Evolutionary conservation across 2,329 filamentous ascomycete genomes (phyloP).

Genomic region (Alternaria triticina): DNA sequence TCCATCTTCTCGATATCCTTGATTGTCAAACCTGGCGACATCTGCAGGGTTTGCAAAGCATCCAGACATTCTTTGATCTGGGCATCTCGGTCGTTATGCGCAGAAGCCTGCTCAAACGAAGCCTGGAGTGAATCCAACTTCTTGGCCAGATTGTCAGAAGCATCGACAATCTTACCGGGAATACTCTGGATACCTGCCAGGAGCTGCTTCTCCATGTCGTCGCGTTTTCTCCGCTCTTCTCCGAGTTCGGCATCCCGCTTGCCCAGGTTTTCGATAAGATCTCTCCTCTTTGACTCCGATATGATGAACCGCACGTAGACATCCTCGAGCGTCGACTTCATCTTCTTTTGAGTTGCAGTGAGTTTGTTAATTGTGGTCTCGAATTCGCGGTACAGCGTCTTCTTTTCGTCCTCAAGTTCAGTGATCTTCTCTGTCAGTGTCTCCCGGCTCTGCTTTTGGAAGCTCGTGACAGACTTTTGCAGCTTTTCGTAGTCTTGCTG

Average conservation of each 20-base stretch:
- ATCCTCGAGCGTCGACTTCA: conserved; percentile 25
- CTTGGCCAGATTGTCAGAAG: conserved; percentile 13
- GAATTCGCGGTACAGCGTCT: conserved; percentile 18
- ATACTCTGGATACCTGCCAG: conserved; percentile 21
- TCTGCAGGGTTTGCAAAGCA: conserved; percentile 22
- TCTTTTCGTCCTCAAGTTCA: conserved; percentile 31
- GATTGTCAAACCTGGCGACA: conserved; percentile 21
- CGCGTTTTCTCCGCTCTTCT: conserved; percentile 29
- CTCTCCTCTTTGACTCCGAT: conserved; percentile 17
- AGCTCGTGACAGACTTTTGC: conserved; percentile 11
- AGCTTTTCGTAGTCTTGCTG: conserved; percentile 36
- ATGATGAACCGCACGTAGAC: conserved; percentile 14
- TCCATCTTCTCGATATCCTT: conserved; percentile 32
- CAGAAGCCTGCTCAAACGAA: conserved; percentile 8
- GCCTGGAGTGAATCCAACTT: conserved; percentile 21
- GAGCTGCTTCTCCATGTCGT: conserved; percentile 29
- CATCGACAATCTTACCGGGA: conserved; percentile 20
- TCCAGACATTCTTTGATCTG: conserved; percentile 26
- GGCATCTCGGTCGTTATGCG: not conserved
- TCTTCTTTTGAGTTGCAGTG: conserved; percentile 13
- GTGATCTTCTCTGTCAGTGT: conserved; percentile 21
- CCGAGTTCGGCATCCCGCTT: conserved; percentile 17
- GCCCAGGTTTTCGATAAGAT: conserved; percentile 17
- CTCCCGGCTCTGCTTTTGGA: conserved; percentile 21
- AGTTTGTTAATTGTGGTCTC: conserved; percentile 14